Conservation (phyloP, 805 yeast species). For the Wickerhamiella hasegawae region DNA sequence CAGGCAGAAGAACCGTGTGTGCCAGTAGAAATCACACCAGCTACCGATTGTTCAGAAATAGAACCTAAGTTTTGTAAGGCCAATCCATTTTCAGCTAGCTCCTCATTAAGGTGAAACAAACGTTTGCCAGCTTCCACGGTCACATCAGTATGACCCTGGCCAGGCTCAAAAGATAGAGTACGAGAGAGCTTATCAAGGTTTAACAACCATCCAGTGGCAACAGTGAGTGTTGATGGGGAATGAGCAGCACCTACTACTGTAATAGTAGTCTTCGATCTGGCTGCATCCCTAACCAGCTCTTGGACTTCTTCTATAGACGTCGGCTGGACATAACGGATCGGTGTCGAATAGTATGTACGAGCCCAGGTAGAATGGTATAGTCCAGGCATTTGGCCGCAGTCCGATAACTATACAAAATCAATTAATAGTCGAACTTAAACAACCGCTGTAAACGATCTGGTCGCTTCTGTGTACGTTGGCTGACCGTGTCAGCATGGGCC, state of each 20-base stretch:
- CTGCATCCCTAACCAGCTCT: slow-evolving; percentile 51
- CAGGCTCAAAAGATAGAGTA: slow-evolving; percentile 33
- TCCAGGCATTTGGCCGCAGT: no score
- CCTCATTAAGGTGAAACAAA: slow-evolving; percentile 54
- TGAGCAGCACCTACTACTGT: slow-evolving; percentile 89
- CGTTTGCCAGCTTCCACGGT: slow-evolving; percentile 92
- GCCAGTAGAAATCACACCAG: slow-evolving; percentile 93
- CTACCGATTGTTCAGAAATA: slow-evolving; percentile 81
- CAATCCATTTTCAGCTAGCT: slow-evolving; percentile 43
- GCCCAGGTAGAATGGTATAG: slow-evolving; percentile 79
- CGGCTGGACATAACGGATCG: slow-evolving; percentile 73
- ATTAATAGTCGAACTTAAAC: no score
- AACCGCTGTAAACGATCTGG: no score
- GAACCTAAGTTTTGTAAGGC: slow-evolving; percentile 89
- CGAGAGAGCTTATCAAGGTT: slow-evolving; percentile 60
- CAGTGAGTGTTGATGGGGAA: slow-evolving; percentile 82
- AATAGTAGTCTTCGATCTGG: slow-evolving; percentile 40
- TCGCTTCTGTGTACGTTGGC: no score
- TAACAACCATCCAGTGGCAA: slow-evolving; percentile 77
- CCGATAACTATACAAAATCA: no score
- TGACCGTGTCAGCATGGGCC: no score
- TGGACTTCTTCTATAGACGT: slow-evolving; percentile 47
- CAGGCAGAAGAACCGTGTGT: slow-evolving; percentile 92
- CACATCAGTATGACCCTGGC: slow-evolving; percentile 65
- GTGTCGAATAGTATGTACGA: slow-evolving; percentile 62